A percentile compares a stretch with the other conserved stretches of the same genome.
Conservation (phyloP, 2,329 filamentous ascomycete genomes). For the Ascochyta fabae region DNA sequence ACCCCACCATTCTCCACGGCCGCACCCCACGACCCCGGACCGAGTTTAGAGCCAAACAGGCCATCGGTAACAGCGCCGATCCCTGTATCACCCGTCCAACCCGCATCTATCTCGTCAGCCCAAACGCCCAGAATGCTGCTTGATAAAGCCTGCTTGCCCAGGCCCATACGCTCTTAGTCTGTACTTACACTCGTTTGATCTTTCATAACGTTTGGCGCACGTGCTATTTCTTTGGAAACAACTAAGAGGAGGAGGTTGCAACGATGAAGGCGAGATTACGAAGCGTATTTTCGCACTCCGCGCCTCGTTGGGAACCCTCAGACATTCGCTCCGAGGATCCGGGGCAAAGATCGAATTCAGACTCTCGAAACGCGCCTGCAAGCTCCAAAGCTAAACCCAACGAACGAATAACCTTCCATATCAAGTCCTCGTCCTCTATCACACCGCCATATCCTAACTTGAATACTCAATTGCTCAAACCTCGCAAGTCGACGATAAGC, state of each 20-base stretch:
- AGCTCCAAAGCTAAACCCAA: background rate
- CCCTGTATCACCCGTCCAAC: slow-evolving; percentile 14
- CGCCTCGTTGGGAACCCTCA: slow-evolving; percentile 15
- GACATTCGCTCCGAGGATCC: slow-evolving; percentile 14
- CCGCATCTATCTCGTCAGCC: slow-evolving; percentile 14
- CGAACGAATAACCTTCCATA: slow-evolving; percentile 10
- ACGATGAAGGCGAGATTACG: slow-evolving; percentile 10
- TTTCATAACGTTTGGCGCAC: background rate
- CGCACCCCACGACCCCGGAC: slow-evolving; percentile 13
- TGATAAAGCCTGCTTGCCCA: slow-evolving; percentile 9
- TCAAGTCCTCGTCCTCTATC: slow-evolving; percentile 2
- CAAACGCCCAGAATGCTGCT: slow-evolving; percentile 1
- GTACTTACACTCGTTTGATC: background rate
- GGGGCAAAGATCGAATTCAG: slow-evolving; percentile 5
- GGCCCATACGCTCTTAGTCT: background rate
- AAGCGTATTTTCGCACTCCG: slow-evolving; percentile 12
- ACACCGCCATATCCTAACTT: background rate
- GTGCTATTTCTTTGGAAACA: background rate
- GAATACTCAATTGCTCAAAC: slow-evolving; percentile 26
- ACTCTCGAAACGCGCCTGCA: background rate
- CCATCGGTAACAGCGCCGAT: slow-evolving; percentile 8
- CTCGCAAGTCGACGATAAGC: slow-evolving; percentile 32
- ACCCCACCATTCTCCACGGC: slow-evolving; percentile 14
- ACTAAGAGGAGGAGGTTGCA: background rate
- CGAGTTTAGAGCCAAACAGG: slow-evolving; percentile 7